Base-by-base conservation (phyloP, 148 eudicot species). In the Nyssa sinensis region DNA sequence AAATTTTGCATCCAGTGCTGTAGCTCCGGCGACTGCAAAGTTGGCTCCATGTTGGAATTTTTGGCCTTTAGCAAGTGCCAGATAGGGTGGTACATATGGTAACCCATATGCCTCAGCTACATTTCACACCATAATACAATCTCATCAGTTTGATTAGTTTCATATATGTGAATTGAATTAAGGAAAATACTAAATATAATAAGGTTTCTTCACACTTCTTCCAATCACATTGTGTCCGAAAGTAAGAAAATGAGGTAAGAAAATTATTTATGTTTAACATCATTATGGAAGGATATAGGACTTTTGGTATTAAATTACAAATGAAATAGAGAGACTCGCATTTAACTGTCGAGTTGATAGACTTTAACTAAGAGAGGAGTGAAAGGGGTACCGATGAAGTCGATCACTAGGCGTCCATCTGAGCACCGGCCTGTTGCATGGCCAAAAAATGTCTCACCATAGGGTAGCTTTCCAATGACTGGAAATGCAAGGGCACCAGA, bases 11-110 rank as follows among this genome's bases (percentile, higher is more conserved):
- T 81, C 84, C 24, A 88, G 79, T 3, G 93, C 93, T 14, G 96
- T 91, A 11, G 93, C 92, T 71, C 96, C 96, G 1, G 96, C 92
- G 39, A 88, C 91, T 6, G 96, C 96, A 66, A 91, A 91, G 55
- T 91, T 91, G 17, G 85, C 89, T 60, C 96, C 96, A 55, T 86
- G 86, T 25, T 47, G 66, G 9, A 62, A 7, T 23, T 76, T 81
- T 29, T 75, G 35, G 32, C 82, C 88, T 44, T 77, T 74, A 7
- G 58, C 55, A 31, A 86, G 70, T 25, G 87, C 70, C 62, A 88
- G 70, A 73, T 91, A 88, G 1, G 96, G 96, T 55, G 88, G 92
- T 66, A 91, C 17, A 78, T 80, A 82, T 2, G 90, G 91, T 27
- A 91, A 73, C 3, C 84, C 89, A 69, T 75, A 86, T 62, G 88